Conservation (phyloP, 306 rosid genomes). For the Fragaria iinumae region DNA sequence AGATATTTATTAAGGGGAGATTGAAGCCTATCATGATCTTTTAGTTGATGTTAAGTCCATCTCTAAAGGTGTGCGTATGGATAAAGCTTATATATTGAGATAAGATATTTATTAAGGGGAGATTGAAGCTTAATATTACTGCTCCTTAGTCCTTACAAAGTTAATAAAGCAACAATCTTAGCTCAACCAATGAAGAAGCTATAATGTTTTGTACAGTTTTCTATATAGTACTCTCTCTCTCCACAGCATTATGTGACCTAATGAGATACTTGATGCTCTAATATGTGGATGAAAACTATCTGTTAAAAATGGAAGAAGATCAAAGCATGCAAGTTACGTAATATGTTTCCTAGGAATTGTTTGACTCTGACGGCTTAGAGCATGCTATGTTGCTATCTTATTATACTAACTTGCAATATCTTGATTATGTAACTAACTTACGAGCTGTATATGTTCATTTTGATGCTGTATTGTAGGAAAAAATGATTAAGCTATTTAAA, state of each 20-base stretch:
- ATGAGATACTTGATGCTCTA: not conserved
- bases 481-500: conserved; percentile 56
- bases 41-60: not conserved
- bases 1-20: not conserved
- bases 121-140: not conserved
- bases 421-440: not conserved
- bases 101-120: too few species aligned
- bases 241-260: not conserved
- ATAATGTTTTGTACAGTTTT: not conserved
- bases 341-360: not conserved
- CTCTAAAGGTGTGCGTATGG: not conserved
- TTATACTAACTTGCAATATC: not conserved
- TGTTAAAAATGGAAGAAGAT: not conserved
- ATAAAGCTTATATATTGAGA: not conserved
- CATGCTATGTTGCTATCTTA: not conserved
- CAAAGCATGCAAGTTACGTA: not conserved
- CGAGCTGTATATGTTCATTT: not conserved
- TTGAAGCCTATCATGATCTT: not conserved
- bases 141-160: not conserved
- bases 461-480: conserved; percentile 30
- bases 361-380: too few species aligned
- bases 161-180: not conserved
- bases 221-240: not conserved
- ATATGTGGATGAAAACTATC: not conserved
- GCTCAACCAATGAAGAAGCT: not conserved